Evolutionary conservation across 2,329 filamentous ascomycete genomes (phyloP), one percentile per base, ranked within the genome.

Genomic region (Trichoderma simmonsii): DNA sequence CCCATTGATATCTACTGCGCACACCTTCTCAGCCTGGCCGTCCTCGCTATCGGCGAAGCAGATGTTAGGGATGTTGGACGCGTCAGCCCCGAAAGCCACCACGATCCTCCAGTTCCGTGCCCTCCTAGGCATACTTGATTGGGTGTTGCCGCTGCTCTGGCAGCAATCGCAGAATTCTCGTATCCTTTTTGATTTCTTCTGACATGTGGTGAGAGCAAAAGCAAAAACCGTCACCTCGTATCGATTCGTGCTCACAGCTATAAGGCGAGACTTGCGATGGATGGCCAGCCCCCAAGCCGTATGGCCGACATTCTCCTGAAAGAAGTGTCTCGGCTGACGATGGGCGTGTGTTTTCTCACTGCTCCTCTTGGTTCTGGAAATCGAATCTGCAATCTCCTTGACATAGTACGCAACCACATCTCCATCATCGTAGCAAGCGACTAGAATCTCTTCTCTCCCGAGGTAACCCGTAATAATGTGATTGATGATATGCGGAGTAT

Each of bases 221-320:
- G 85, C 86, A 75, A 89, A 89, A 1, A 90, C 84, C 0, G 83
- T 86, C 7, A 87, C 81, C 73, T 87, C 86, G 66, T 79, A 78
- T 4, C 86, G 88, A 79, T 99, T 99, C 0, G 93, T 90, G 76
- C 92, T 93, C 51, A 97, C 91, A 0, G 95, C 96, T 74, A 99
- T 92, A 73, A 98, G 84, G 0, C 95, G 90, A n/a, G 93, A 93
- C 74, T 90, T 84, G 73, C 89, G 87, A 79, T 98, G 95, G 12
- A 97, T 87, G 8, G 94, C 92, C 62, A 97, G 82, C 0, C 95
- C 96, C 96, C 96, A 99, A 3, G 95, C 95, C 73, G 93, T 95
- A 28, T 82, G 83, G 1, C 89, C 88, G 3, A 97, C 94, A 78
- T 92, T 94, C 48, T 92, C 88, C 72, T 90, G 88, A 71, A 97